phyloP scores from a whole-genome alignment of 2,329 filamentous ascomycete species.

The Neonectria faginata region DNA sequence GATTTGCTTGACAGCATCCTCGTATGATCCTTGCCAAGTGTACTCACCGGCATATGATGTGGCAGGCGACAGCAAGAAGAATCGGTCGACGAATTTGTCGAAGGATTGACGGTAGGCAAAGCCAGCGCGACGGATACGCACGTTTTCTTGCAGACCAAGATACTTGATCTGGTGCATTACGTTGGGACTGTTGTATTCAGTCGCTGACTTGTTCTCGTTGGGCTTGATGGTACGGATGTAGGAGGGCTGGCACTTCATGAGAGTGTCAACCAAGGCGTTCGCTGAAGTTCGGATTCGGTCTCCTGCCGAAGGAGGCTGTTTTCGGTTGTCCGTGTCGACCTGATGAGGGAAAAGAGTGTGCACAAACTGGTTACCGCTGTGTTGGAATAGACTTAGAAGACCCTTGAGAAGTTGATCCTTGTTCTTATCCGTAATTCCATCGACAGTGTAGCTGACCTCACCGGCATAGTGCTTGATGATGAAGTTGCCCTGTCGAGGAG shows the following conservation, averaged over 20 bases:
- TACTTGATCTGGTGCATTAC: slow-evolving; percentile 99
- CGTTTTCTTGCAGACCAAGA: slow-evolving; percentile 98
- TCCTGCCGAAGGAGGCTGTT: slow-evolving; percentile 91
- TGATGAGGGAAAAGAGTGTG: slow-evolving; percentile 91
- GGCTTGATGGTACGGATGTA: slow-evolving; percentile 99
- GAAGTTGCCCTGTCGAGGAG: slow-evolving; percentile 92
- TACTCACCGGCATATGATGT: slow-evolving; percentile 98
- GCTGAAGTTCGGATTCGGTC: slow-evolving; percentile 96
- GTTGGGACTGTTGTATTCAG: slow-evolving; percentile 91
- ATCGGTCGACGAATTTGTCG: slow-evolving; percentile 97
- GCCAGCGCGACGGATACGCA: slow-evolving; percentile 93
- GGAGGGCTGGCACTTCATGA: slow-evolving; percentile 97
- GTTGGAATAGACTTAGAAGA: slow-evolving; percentile 85
- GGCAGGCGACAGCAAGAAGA: slow-evolving; percentile 93
- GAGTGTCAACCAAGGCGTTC: slow-evolving; percentile 91
- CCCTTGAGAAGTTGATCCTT: slow-evolving; percentile 98
- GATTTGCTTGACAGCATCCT: slow-evolving; percentile 90
- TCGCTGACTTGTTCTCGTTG: slow-evolving; percentile 97
- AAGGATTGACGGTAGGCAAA: slow-evolving; percentile 98
- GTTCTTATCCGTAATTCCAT: slow-evolving; percentile 99
- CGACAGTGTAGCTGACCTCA: slow-evolving; percentile 93
- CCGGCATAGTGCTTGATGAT: slow-evolving; percentile 99
- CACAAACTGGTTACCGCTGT: slow-evolving; percentile 86
- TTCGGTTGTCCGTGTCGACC: slow-evolving; percentile 95
- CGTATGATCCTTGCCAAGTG: slow-evolving; percentile 90